Evolutionary conservation across 768 basidiomycete genomes (phyloP).

Genomic region (Fibroporia radiculosa): DNA sequence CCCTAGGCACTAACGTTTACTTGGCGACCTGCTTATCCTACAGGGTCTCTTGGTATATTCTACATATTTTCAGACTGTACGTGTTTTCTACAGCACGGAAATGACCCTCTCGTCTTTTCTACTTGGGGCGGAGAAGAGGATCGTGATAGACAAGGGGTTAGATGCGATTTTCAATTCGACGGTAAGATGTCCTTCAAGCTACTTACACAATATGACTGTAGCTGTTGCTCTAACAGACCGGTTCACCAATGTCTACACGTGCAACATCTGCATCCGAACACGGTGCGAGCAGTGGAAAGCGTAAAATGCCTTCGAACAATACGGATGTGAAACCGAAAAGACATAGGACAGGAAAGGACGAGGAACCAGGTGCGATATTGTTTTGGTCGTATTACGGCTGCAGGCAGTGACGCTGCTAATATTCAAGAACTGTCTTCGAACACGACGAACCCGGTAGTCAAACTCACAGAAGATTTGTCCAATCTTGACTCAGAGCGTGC

Average conservation of each 20-base stretch:
- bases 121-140: conserved; percentile 27
- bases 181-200: conserved; percentile 12
- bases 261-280: not conserved
- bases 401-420: not conserved
- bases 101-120: conserved; percentile 57
- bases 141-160: conserved; percentile 38
- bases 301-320: conserved; percentile 7
- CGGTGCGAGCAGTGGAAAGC: conserved; percentile 12
- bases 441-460: not conserved
- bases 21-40: no score
- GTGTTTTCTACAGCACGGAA: not conserved
- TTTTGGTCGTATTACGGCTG: not conserved
- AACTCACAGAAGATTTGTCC: not conserved
- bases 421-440: not conserved
- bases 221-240: conserved; percentile 3
- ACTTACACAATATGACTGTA: not conserved
- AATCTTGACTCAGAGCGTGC: not conserved
- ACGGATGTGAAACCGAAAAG: conserved; percentile 7
- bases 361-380: conserved; percentile 4
- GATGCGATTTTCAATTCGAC: conserved; percentile 33
- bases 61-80: no score
- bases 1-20: no score
- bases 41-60: no score
- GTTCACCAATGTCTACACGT: conserved; percentile 5
- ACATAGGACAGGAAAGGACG: conserved; percentile 7